Evolutionary conservation across 805 yeast genomes (phyloP), one percentile per base, ranked within the genome.

Genomic region (Candida ovalis): DNA sequence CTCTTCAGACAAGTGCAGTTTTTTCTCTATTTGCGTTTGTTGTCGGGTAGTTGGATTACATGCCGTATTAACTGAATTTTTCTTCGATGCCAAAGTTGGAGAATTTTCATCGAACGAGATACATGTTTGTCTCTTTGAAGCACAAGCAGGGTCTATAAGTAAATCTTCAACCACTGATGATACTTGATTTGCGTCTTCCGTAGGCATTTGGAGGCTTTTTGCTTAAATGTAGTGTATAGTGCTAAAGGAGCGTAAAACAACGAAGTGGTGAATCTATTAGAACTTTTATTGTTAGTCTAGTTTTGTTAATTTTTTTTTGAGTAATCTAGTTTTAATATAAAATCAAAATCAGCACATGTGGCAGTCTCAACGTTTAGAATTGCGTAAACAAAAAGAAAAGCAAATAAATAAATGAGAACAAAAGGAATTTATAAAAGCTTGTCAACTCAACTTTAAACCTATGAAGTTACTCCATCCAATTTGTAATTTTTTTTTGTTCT

Each of bases 41-140:
- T 48, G 46, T 43, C 45, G 43, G 3, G 42, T 40, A 18, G 49
- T 7, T 10, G 47, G 19, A n/a, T 42, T 22, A 22, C 33, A 24
- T 4, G 51, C 47, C 25, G 58, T 46, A 12, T 40, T 44, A 9
- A 52, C 44, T 3, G 60, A 44, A 23, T 45, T 48, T 45, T 57
- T 57, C 45, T 58, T 58, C 4, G 61, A 44, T 4, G 54, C 56
- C 23, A 49, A 17, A 7, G 55, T 42, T 15, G 60, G 53, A 17
- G 47, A 36, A 6, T 47, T 47, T 8, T 51, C 35, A 22, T 56
- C 60, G 42, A 58, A 60, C 1, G 63, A 49, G 17, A 58, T 50
- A 1, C 52, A 38, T 5, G 54, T 28, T 10, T 47, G 24, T 39
- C 45, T 47, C 12, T 24, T 22, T 4, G 15, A 9, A 6, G 18